Base-by-base conservation (phyloP, 2,329 filamentous ascomycete genomes). In the Huntiella decipiens region DNA sequence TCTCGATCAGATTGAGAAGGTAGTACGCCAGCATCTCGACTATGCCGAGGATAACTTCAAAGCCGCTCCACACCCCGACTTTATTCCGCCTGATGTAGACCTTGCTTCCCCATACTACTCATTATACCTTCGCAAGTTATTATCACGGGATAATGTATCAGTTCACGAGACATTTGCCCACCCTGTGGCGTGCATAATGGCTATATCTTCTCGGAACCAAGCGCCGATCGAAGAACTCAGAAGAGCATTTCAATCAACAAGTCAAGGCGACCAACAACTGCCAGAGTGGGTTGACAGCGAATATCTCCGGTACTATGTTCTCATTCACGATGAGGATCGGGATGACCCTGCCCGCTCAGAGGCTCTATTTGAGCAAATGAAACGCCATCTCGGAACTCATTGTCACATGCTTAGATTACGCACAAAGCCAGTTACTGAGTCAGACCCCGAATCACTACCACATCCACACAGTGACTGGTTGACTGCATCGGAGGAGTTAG, bases 291-390 rank as follows among this genome's bases (percentile, higher is more conserved):
- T 95, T 1, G 79, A 93, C 56, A 79, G 82, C 28, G 86, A 96
- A 51, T 98, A 91, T 59, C 66, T 98, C 52, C 75, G 91, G 52
- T 98, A 98, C 61, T 98, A 98, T 61, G 83, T 98, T 12, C 67
- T 98, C 37, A 80, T 98, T 13, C 91, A 98, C 56, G 91, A 98
- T 54, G 92, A 98, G 62, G 91, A 98, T 57, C 77, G 77, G 51
- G 88, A 94, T 56, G 87, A 98, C 58, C 93, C 96, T 51, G 75
- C 76, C 34, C 82, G 86, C 61, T 93, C 87, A 10, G 88, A 88
- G 60, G 74, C 77, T 13, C 67, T 96, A 22, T 98, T 94, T 60
- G 91, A 98, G 54, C 85, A 95, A 60, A 98, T 98, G 92, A 98
- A 96, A 63, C 77, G 91, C n/a, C 85, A 95, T 62, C 84, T 98